phyloP scores from a whole-genome alignment of 2,329 filamentous ascomycete species.

The Taxawa tesnikishii region DNA sequence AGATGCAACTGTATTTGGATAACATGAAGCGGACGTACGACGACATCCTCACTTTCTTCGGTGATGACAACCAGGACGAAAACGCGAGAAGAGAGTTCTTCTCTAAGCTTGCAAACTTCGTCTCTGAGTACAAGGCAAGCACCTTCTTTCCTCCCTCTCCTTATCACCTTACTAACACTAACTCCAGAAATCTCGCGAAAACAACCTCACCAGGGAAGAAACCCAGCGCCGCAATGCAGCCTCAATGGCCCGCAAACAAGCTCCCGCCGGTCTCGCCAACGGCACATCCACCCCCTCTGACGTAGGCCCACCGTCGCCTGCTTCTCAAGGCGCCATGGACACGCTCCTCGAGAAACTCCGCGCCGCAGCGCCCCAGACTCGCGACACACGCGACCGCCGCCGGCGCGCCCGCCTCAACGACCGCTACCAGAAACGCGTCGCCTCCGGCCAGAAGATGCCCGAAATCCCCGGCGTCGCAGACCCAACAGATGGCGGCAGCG shows the following conservation, averaged over 20 bases:
- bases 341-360: constrained; percentile 87
- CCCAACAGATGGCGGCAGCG: constrained; percentile 8
- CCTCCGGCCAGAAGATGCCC: constrained; percentile 79
- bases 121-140: constrained; percentile 76
- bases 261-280: constrained; percentile 43
- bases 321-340: constrained; percentile 85
- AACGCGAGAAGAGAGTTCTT: constrained; percentile 95
- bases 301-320: constrained; percentile 35
- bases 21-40: constrained; percentile 87
- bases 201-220: constrained; percentile 79
- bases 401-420: constrained; percentile 83
- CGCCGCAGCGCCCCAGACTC: constrained; percentile 77
- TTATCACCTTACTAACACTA: constrained; percentile 4
- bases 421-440: constrained; percentile 76
- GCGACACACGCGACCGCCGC: constrained; percentile 80
- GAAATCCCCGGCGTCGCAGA: constrained; percentile 31
- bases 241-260: constrained; percentile 79
- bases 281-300: constrained; percentile 27
- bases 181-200: constrained; percentile 67
- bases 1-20: constrained; percentile 85
- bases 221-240: constrained; percentile 74
- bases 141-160: constrained; percentile 1
- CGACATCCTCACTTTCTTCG: constrained; percentile 93
- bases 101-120: constrained; percentile 77
- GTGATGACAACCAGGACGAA: constrained; percentile 84